These are phyloP conservation scores for Gastrolobium villosum DNA, from an alignment of 306 rosid genomes.

Conservation along the genomic window DNA sequence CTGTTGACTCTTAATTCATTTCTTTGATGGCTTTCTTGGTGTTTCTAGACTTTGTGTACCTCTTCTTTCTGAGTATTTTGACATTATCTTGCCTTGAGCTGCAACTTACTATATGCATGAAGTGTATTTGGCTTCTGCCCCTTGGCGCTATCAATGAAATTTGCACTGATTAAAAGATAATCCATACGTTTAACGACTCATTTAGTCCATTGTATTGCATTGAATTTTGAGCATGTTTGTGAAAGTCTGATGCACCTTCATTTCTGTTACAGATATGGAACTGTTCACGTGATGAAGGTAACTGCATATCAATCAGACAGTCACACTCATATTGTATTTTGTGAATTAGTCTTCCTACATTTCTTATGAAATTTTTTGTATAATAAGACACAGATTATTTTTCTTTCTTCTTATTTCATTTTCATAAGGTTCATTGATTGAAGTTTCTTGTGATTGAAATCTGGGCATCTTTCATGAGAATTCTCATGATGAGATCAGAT, in stretches of 20 bases:
- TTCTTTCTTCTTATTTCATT: constrained; percentile 6
- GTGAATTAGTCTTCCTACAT: constrained; percentile 23
- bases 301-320: constrained; percentile 23
- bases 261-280: constrained; percentile 91
- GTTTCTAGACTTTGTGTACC: not conserved
- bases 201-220: constrained; percentile 24
- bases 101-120: not conserved
- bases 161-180: not conserved
- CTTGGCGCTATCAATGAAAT: constrained; percentile 7
- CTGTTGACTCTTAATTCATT: not conserved
- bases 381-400: not conserved
- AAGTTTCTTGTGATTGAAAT: not conserved
- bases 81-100: constrained; percentile 5
- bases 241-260: constrained; percentile 53
- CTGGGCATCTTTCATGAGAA: not conserved
- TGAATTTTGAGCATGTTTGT: constrained; percentile 14
- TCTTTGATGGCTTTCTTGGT: constrained; percentile 22
- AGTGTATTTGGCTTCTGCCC: not conserved
- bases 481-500: not conserved
- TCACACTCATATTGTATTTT: constrained; percentile 20
- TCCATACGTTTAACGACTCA: not conserved
- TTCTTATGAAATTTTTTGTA: constrained; percentile 25
- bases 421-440: constrained; percentile 23
- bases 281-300: constrained; percentile 95
- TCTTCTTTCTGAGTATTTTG: not conserved